phyloP scores from a whole-genome alignment of 805 yeast genomes.

The Nakazawaea sp. region DNA sequence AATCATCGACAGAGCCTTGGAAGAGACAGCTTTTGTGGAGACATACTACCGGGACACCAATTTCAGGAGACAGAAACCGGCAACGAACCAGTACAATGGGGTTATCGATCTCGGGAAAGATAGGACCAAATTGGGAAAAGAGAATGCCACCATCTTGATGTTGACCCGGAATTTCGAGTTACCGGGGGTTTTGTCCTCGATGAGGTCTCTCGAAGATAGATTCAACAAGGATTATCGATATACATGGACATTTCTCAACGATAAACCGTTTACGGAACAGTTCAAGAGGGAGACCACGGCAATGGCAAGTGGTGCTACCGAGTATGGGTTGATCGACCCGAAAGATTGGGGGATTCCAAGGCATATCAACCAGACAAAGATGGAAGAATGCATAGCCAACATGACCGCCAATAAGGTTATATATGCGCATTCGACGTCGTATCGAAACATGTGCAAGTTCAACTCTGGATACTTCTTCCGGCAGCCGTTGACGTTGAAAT shows the following conservation, averaged over 20 bases:
- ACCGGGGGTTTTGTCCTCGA: constrained; percentile 63
- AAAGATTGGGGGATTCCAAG: constrained; percentile 77
- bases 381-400: constrained; percentile 38
- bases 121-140: constrained; percentile 38
- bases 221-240: constrained; percentile 62
- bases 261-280: constrained; percentile 57
- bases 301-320: constrained; percentile 61
- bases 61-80: constrained; percentile 24
- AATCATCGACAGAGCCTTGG: too few species aligned
- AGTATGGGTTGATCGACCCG: constrained; percentile 58
- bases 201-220: constrained; percentile 72
- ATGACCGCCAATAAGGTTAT: constrained; percentile 42
- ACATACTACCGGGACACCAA: too few species aligned
- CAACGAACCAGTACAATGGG: constrained; percentile 31
- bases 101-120: constrained; percentile 22
- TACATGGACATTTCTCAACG: constrained; percentile 77
- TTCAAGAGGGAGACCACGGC: constrained; percentile 55
- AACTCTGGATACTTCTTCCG: constrained; percentile 88
- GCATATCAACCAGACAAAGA: constrained; percentile 54
- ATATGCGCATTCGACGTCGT: constrained; percentile 60
- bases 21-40: too few species aligned
- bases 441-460: constrained; percentile 93
- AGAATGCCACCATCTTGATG: constrained; percentile 86
- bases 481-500: constrained; percentile 62
- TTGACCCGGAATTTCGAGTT: constrained; percentile 79